Evolutionary conservation across 495 filamentous ascomycete species (phyloP).

Genomic region (Cladorrhinum samala): DNA sequence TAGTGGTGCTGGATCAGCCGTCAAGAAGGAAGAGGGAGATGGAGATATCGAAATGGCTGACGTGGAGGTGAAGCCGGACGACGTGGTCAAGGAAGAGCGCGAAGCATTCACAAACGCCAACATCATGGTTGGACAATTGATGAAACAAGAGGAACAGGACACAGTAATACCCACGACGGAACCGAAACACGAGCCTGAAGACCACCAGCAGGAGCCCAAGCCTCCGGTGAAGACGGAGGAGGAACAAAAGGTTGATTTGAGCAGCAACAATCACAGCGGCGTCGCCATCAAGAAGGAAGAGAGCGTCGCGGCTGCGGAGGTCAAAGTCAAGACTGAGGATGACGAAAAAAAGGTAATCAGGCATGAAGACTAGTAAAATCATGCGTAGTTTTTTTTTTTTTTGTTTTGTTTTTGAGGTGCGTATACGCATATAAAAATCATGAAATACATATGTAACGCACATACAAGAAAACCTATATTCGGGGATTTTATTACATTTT

Average conservation of each 20-base stretch:
- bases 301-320: background rate
- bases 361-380: background rate
- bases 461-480: no score
- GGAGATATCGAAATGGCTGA: background rate
- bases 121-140: background rate
- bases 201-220: no score
- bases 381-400: no score
- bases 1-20: constrained; percentile 16
- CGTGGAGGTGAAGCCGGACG: background rate
- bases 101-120: background rate
- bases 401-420: no score
- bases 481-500: no score
- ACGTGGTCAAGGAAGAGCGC: background rate
- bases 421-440: no score
- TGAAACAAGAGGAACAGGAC: background rate
- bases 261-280: background rate
- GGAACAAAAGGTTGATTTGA: background rate
- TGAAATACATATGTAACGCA: no score
- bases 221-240: no score
- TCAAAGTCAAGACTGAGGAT: background rate
- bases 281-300: background rate
- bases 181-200: background rate
- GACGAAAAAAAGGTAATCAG: background rate
- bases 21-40: constrained; percentile 1
- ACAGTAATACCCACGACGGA: background rate